These are phyloP conservation scores for Ligustrum vulgare DNA, from an alignment of 257 asterid genomes.

Conservation along the genomic window DNA sequence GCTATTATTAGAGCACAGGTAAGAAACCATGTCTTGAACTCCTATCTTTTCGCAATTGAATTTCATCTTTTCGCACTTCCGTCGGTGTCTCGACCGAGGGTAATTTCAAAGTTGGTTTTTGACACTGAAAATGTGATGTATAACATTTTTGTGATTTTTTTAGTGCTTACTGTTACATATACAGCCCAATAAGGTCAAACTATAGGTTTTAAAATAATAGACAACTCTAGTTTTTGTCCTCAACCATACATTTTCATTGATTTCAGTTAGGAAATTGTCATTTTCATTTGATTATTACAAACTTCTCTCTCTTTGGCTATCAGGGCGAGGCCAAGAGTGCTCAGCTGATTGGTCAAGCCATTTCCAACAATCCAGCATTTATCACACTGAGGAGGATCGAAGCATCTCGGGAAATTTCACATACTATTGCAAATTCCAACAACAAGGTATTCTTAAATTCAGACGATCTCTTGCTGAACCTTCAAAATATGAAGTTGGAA, in stretches of 20 bases:
- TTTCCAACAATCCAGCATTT: slow-evolving; percentile 85
- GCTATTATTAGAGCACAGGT: slow-evolving; percentile 97
- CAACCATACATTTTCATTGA: neutral
- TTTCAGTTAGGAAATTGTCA: neutral
- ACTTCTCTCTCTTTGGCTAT: slow-evolving; percentile 1
- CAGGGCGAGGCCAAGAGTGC: slow-evolving; percentile 99
- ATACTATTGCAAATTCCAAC: slow-evolving; percentile 55
- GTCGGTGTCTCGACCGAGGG: neutral
- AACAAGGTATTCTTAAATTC: slow-evolving; percentile 83
- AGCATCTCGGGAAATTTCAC: slow-evolving; percentile 83
- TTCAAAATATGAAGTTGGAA: slow-evolving; percentile 50
- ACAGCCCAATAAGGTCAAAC: neutral
- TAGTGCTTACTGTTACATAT: neutral
- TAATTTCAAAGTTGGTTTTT: too few species aligned
- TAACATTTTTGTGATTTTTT: neutral
- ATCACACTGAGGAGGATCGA: slow-evolving; percentile 87
- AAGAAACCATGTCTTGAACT: neutral
- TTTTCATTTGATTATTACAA: neutral
- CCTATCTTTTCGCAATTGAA: neutral
- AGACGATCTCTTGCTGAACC: slow-evolving; percentile 82
- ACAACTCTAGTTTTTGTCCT: neutral
- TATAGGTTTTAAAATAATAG: neutral
- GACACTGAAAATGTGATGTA: neutral
- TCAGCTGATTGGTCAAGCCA: slow-evolving; percentile 86
- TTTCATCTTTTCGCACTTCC: neutral